These are phyloP conservation scores for Boehmeria nivea DNA, from an alignment of 306 rosid genomes.

Conservation along the genomic window DNA sequence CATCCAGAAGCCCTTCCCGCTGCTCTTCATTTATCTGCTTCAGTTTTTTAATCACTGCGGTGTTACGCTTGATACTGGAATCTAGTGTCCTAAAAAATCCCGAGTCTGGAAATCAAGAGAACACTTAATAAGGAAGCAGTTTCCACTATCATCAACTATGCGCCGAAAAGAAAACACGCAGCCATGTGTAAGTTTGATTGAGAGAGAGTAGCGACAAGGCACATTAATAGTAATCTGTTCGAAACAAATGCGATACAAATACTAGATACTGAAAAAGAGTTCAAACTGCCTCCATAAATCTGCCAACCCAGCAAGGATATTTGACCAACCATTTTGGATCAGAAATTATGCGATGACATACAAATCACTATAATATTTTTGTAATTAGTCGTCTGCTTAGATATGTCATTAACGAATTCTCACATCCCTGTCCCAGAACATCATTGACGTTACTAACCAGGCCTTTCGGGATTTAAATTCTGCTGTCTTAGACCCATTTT, in stretches of 20 bases:
- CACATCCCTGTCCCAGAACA: slow-evolving; percentile 2
- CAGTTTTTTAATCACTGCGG: slow-evolving; percentile 91
- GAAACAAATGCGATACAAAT: too few relatives aligned
- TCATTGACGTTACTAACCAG: slow-evolving; percentile 53
- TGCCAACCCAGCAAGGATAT: too few relatives aligned
- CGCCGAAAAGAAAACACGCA: too few relatives aligned
- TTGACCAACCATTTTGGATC: too few relatives aligned
- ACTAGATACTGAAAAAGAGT: too few relatives aligned
- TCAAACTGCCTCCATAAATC: too few relatives aligned
- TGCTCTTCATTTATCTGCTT: slow-evolving; percentile 97
- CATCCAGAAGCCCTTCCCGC: slow-evolving; percentile 84
- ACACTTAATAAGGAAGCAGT: slow-evolving; percentile 11
- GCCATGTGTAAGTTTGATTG: too few relatives aligned
- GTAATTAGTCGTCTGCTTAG: too few relatives aligned
- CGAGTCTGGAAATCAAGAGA: slow-evolving; percentile 46
- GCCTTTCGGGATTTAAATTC: slow-evolving; percentile 96
- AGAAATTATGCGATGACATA: too few relatives aligned
- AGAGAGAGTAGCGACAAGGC: too few relatives aligned
- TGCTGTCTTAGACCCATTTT: slow-evolving; percentile 79
- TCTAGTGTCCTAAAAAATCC: slow-evolving; percentile 88
- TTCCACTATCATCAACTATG: not conserved
- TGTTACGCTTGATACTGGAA: slow-evolving; percentile 93
- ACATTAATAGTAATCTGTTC: too few relatives aligned
- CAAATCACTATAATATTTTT: too few relatives aligned
- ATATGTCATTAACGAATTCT: slow-evolving; percentile 3